Conservation (phyloP, 2,329 filamentous ascomycete species). For the Chalaropsis ovoidea region DNA sequence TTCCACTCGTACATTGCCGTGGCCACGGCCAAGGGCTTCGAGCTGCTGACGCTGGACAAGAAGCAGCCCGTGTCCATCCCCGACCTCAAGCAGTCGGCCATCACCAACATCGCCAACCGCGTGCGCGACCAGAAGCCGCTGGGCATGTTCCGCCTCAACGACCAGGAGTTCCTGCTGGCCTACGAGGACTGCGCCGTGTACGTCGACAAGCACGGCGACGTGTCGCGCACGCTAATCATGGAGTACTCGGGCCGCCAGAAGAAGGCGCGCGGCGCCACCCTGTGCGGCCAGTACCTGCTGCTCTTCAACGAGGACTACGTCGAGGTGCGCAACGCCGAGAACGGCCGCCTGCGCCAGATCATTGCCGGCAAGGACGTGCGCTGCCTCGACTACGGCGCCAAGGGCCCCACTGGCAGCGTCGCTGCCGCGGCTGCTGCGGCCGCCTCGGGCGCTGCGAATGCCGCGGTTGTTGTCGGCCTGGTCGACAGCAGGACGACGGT, state of each 20-base stretch:
- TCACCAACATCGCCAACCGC: constrained; percentile 73
- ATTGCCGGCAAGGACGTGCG: constrained; percentile 85
- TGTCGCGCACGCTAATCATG: constrained; percentile 90
- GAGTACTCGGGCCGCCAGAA: constrained; percentile 87
- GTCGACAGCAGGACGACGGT: constrained; percentile 54
- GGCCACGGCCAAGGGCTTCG: constrained; percentile 81
- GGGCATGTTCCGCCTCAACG: constrained; percentile 91
- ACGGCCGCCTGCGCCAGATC: constrained; percentile 84
- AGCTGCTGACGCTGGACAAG: constrained; percentile 93
- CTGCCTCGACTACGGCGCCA: constrained; percentile 75
- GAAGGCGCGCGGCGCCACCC: constrained; percentile 69
- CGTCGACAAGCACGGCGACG: constrained; percentile 94
- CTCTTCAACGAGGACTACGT: constrained; percentile 95
- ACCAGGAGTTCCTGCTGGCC: constrained; percentile 82
- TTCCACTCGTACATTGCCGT: constrained; percentile 93
- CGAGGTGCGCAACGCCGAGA: constrained; percentile 92
- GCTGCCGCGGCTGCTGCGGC: constrained; percentile 15
- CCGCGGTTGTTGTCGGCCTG: constrained; percentile 19
- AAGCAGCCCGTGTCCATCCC: constrained; percentile 93
- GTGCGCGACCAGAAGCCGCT: constrained; percentile 76
- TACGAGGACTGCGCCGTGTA: constrained; percentile 97
- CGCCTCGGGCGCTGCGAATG: constrained; percentile 19
- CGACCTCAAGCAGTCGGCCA: constrained; percentile 66
- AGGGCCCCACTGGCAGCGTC: constrained; percentile 45
- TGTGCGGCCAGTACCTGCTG: constrained; percentile 84